phyloP scores from a whole-genome alignment of 768 basidiomycete genomes.

The Russula lepida region DNA sequence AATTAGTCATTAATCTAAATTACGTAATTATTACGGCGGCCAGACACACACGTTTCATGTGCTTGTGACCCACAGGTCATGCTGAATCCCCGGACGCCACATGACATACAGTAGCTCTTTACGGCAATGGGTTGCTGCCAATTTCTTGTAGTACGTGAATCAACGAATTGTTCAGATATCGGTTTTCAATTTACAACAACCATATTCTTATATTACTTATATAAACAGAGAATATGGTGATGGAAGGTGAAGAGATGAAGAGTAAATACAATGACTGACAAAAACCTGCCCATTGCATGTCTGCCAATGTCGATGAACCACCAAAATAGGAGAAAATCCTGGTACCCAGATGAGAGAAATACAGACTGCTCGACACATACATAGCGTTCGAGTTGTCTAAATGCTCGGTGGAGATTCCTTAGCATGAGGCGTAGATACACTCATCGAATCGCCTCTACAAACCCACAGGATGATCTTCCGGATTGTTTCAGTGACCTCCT shows the following conservation, averaged over 20 bases:
- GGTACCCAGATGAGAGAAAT: conserved; percentile 11
- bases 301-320: neutral
- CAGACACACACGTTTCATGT: too few relatives aligned
- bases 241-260: neutral
- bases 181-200: neutral
- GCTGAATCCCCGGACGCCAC: too few relatives aligned
- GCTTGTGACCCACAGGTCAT: too few relatives aligned
- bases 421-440: neutral
- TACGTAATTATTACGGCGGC: neutral
- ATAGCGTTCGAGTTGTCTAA: neutral
- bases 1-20: neutral
- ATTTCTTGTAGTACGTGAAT: neutral
- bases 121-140: neutral
- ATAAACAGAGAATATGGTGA: neutral
- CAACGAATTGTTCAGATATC: neutral
- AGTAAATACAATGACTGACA: neutral
- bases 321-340: neutral
- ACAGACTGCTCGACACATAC: neutral
- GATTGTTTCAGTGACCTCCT: conserved; percentile 60
- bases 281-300: neutral
- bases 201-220: neutral
- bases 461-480: conserved; percentile 56
- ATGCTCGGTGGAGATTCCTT: neutral
- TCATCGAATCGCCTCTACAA: conserved; percentile 23
- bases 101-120: too few relatives aligned